Conservation (phyloP, 352 stramenopile genomes). For the Phytopythium helicoides region DNA sequence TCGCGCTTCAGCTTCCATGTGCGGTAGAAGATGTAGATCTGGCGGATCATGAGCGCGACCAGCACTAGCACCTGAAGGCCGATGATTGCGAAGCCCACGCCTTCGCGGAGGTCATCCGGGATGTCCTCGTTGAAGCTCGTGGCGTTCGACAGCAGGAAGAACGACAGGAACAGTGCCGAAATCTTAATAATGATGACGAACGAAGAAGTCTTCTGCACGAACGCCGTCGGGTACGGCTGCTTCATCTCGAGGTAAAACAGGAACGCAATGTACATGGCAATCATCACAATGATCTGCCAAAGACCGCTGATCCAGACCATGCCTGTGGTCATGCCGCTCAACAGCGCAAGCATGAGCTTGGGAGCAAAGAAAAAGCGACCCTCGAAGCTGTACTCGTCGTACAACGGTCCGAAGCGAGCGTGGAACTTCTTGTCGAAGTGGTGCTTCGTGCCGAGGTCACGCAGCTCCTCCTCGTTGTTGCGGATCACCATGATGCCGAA, state of each 20-base stretch:
- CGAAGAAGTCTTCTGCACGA: constrained; percentile 83
- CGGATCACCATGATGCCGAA: constrained; percentile 74
- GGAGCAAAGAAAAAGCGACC: constrained; percentile 85
- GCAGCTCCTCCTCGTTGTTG: constrained; percentile 76
- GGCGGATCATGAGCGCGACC: constrained; percentile 75
- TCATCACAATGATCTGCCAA: constrained; percentile 74
- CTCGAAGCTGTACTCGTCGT: constrained; percentile 88
- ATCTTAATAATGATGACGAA: constrained; percentile 92
- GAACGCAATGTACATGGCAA: constrained; percentile 76
- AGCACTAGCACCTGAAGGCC: constrained; percentile 81
- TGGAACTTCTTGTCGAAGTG: constrained; percentile 87
- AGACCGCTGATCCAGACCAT: constrained; percentile 75
- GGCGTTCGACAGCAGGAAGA: constrained; percentile 76
- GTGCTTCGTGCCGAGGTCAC: constrained; percentile 76
- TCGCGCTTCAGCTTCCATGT: constrained; percentile 80
- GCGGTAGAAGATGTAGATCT: constrained; percentile 86
- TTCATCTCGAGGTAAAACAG: constrained; percentile 83
- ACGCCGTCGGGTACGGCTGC: constrained; percentile 75
- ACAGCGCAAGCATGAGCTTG: constrained; percentile 73
- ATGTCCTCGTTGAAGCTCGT: constrained; percentile 67
- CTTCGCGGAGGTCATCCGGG: constrained; percentile 67
- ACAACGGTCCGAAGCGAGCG: constrained; percentile 72
- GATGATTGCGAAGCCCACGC: constrained; percentile 79
- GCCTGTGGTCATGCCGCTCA: constrained; percentile 78
- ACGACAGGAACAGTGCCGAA: constrained; percentile 74